Evolutionary conservation across 352 stramenopile species (phyloP).

Genomic region (Globisporangium mamillatum): DNA sequence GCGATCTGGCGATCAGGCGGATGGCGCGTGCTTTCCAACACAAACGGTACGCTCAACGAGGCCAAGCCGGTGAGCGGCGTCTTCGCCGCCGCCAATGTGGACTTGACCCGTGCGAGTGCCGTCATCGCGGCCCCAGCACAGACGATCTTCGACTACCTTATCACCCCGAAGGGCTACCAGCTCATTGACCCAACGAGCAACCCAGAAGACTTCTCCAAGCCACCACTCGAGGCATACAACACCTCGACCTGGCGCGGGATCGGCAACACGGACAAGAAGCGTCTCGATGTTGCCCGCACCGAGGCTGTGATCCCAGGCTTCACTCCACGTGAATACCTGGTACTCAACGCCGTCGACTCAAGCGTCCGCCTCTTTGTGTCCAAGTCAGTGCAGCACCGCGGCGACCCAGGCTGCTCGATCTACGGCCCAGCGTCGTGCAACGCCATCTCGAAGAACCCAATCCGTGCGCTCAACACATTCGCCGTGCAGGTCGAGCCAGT

Average conservation of each 20-base stretch:
- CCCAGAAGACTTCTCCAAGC: conserved; percentile 29
- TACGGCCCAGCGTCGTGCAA: conserved; percentile 21
- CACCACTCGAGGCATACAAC: conserved; percentile 24
- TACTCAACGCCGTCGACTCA: conserved; percentile 21
- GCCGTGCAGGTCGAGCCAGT: conserved; percentile 19
- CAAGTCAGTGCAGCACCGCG: conserved; percentile 22
- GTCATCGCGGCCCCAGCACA: conserved; percentile 27
- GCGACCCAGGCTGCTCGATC: conserved; percentile 19
- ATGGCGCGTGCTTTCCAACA: conserved; percentile 29
- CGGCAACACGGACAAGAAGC: conserved; percentile 25
- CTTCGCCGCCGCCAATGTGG: conserved; percentile 23
- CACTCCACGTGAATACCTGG: conserved; percentile 9
- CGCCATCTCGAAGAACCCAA: conserved; percentile 19
- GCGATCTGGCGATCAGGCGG: conserved; percentile 26
- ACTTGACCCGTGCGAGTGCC: conserved; percentile 24
- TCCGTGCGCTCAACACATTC: conserved; percentile 22
- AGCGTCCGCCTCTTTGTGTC: conserved; percentile 15
- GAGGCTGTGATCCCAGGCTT: conserved; percentile 15
- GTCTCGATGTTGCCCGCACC: conserved; percentile 24
- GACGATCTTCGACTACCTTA: conserved; percentile 33
- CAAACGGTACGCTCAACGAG: conserved; percentile 29
- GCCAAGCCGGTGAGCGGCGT: conserved; percentile 28
- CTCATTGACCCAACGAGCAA: conserved; percentile 35
- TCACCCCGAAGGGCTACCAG: conserved; percentile 29
- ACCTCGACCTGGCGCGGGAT: conserved; percentile 22